Percentiles rank a stretch among this genome's conserved stretches.
These are phyloP conservation scores for Lasiosphaeriaceae sp. DNA, from an alignment of 495 filamentous ascomycete species.

Conservation along the genomic window DNA sequence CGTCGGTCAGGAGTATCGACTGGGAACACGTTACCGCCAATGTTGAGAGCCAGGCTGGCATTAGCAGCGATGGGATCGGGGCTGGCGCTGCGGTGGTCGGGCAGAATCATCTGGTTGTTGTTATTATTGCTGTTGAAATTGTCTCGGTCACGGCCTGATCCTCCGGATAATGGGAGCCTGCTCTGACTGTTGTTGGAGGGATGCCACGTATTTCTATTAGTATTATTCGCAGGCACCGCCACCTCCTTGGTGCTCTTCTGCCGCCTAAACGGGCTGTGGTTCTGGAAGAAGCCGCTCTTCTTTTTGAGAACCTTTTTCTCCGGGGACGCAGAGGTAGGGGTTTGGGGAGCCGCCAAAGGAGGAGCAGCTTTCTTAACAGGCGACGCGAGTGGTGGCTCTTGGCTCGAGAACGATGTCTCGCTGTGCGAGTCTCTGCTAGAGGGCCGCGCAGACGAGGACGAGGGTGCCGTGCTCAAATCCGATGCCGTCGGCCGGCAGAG, in stretches of 20 bases:
- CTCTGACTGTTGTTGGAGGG: conserved; percentile 22
- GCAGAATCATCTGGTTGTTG: conserved; percentile 30
- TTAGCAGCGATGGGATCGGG: conserved; percentile 92
- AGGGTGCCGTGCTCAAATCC: conserved; percentile 71
- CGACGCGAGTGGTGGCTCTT: conserved; percentile 48
- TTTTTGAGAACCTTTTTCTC: conserved; percentile 72
- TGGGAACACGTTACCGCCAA: conserved; percentile 95
- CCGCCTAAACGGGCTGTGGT: conserved; percentile 83
- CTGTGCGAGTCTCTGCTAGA: conserved; percentile 88
- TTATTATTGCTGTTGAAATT: conserved; percentile 12
- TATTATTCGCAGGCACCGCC: conserved; percentile 22
- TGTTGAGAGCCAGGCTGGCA: conserved; percentile 90
- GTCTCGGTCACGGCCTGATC: conserved; percentile 11
- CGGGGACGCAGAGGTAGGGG: conserved; percentile 33
- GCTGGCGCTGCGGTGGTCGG: conserved; percentile 46
- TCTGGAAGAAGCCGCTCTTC: conserved; percentile 90
- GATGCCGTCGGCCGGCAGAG: conserved; percentile 87
- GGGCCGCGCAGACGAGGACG: conserved; percentile 63
- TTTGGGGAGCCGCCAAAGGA: conserved; percentile 31
- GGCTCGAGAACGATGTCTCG: conserved; percentile 90
- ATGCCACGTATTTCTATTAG: conserved; percentile 61
- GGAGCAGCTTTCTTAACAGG: conserved; percentile 37
- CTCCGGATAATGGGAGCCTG: conserved; percentile 28
- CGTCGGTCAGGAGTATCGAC: conserved; percentile 75
- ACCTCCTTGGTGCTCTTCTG: conserved; percentile 87